A percentile compares a stretch with the other conserved stretches of the same genome.
Conservation (phyloP, 352 stramenopile species). For the Phytophthora brassicae region DNA sequence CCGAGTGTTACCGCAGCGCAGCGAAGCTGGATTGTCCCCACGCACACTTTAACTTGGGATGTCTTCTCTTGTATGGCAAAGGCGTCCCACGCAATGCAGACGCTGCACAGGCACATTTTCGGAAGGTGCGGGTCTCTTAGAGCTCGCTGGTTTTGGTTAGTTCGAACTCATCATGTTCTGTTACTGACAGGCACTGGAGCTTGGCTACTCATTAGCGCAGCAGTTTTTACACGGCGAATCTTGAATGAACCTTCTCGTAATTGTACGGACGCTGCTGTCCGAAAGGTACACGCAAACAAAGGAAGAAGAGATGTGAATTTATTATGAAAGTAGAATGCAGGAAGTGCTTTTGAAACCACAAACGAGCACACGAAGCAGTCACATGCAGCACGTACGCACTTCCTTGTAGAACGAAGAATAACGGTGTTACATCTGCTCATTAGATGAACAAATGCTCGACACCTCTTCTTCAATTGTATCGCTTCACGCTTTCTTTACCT, state of each 20-base stretch:
- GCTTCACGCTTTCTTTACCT: conserved; percentile 8
- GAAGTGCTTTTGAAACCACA: conserved; percentile 22
- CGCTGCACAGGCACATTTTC: conserved; percentile 64
- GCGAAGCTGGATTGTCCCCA: conserved; percentile 49
- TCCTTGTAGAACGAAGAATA: conserved; percentile 10
- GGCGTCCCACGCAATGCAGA: conserved; percentile 57
- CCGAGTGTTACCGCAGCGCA: conserved; percentile 54
- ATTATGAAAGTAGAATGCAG: conserved; percentile 37
- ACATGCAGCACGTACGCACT: conserved; percentile 32
- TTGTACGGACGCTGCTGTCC: conserved; percentile 7
- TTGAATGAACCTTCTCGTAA: not conserved
- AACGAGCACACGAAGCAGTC: conserved; percentile 10
- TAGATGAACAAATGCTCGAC: not conserved
- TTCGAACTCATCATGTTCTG: conserved; percentile 8
- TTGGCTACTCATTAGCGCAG: conserved; percentile 60
- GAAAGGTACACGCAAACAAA: conserved; percentile 18
- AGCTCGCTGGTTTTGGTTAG: not conserved
- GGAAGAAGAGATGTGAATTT: conserved; percentile 37
- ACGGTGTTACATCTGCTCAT: not conserved
- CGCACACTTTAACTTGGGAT: conserved; percentile 81
- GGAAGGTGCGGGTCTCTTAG: conserved; percentile 26
- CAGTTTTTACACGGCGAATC: conserved; percentile 45
- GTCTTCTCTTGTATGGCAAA: conserved; percentile 62
- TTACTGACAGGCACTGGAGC: conserved; percentile 39
- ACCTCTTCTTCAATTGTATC: conserved; percentile 14